Evolutionary conservation across 495 filamentous ascomycete species (phyloP).

Genomic region (Penicillium diatomitis): DNA sequence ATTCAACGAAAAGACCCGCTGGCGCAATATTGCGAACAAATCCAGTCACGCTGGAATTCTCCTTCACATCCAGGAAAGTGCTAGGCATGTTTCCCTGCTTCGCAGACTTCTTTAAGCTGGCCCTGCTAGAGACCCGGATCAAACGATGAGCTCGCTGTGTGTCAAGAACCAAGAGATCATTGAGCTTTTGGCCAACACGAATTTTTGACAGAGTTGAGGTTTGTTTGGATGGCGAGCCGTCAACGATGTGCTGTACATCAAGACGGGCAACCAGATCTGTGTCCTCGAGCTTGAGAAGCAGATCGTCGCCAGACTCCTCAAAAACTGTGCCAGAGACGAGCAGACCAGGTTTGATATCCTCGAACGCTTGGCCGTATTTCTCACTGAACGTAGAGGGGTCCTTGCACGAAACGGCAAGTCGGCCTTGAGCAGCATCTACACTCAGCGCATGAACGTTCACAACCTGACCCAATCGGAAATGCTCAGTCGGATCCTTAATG

Average conservation of each 20-base stretch:
- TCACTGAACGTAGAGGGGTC: conserved; percentile 68
- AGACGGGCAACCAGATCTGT: conserved; percentile 66
- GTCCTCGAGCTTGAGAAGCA: conserved; percentile 65
- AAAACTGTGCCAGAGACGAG: conserved; percentile 69
- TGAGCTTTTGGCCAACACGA: conserved; percentile 68
- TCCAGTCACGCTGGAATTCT: conserved; percentile 62
- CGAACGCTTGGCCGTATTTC: conserved; percentile 64
- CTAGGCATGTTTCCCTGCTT: conserved; percentile 55
- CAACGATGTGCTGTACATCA: conserved; percentile 66
- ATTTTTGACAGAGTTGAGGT: conserved; percentile 65
- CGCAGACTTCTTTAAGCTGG: conserved; percentile 67
- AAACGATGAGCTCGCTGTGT: conserved; percentile 65
- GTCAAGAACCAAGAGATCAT: conserved; percentile 73
- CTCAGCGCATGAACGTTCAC: conserved; percentile 77
- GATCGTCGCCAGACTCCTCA: conserved; percentile 73
- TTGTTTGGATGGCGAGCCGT: conserved; percentile 69
- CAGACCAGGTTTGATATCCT: conserved; percentile 58
- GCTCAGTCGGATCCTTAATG: conserved; percentile 78
- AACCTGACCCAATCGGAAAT: conserved; percentile 84
- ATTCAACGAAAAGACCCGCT: conserved; percentile 74
- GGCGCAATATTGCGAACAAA: conserved; percentile 74
- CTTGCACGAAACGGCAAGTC: conserved; percentile 87
- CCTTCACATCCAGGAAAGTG: conserved; percentile 57
- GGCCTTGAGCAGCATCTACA: conserved; percentile 58
- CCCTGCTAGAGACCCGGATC: conserved; percentile 69